Evolutionary conservation across 768 basidiomycete species (phyloP), one percentile per base, ranked within the genome.

Genomic region (Sporobolomyces pararoseus): DNA sequence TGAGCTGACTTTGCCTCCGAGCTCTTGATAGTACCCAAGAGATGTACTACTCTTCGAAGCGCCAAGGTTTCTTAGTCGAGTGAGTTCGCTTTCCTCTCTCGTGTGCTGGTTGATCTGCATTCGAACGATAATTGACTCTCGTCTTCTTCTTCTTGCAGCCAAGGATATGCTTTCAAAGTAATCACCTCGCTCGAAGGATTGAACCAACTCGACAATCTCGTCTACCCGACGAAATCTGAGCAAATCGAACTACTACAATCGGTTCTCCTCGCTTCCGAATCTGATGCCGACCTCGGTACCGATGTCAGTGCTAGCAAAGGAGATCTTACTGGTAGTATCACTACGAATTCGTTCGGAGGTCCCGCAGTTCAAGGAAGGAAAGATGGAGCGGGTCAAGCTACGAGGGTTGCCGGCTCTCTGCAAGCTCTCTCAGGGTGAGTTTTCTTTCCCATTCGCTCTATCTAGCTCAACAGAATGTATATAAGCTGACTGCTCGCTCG

Each of bases 1-100:
- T n/a, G n/a, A n/a, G n/a, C n/a, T n/a, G n/a, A n/a, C n/a, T n/a
- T n/a, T n/a, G n/a, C n/a, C n/a, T n/a, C n/a, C n/a, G n/a, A n/a
- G n/a, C n/a, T n/a, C n/a, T n/a, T n/a, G n/a, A n/a, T n/a, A 73
- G 97, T 81, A 99, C 95, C 6, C 92, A 96, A 77, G 96, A 98
- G 81, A 98, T 98, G 92, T 99, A 88, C 81, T 99, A 97, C 84
- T 94, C 91, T 79, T 95, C 96, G 4, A 99, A 99, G 81, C 87
- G 96, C 21, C 96, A 98, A 78, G 93, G 97, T 77, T 99, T 99
- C 82, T 82, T 99, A 75, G 95, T 99, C 77, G 96, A 99, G 79
- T 80, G 19, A 61, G 59, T 51, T 23, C 23, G 10, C n/a, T 29
- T 13, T 42, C 49, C 25, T 12, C 31, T 44, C 1, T n/a, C 42